A percentile compares a stretch with the other conserved stretches of the same genome.
Conservation (phyloP, 1,139 yeast genomes). For the Taphrina populina region DNA sequence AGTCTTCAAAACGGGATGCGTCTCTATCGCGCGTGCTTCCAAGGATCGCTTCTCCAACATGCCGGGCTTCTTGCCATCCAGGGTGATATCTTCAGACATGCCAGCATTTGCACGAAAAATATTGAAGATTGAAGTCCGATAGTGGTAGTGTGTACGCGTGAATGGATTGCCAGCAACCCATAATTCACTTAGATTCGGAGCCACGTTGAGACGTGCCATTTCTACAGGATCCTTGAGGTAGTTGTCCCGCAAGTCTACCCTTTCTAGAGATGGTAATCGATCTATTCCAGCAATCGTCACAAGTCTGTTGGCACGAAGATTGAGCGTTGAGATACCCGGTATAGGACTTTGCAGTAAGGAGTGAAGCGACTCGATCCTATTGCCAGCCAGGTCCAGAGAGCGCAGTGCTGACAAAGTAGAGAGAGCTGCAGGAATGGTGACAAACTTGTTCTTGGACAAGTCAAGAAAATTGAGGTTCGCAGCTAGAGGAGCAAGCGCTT, state of each 20-base stretch:
- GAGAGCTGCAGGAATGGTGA: slow-evolving; percentile 56
- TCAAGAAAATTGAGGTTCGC: slow-evolving; percentile 57
- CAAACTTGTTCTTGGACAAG: slow-evolving; percentile 56
- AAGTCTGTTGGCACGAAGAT: slow-evolving; percentile 57
- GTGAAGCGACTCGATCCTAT: slow-evolving; percentile 49
- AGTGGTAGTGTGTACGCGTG: slow-evolving; percentile 38
- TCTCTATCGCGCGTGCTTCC: slow-evolving; percentile 37
- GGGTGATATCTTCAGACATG: slow-evolving; percentile 52
- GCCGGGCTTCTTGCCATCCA: slow-evolving; percentile 66
- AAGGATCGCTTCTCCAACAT: slow-evolving; percentile 51
- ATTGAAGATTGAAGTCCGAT: slow-evolving; percentile 42
- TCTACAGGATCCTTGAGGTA: slow-evolving; percentile 47
- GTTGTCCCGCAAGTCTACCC: slow-evolving; percentile 60
- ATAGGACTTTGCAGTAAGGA: slow-evolving; percentile 43
- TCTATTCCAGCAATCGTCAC: slow-evolving; percentile 54
- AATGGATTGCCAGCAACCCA: slow-evolving; percentile 42
- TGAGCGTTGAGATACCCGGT: slow-evolving; percentile 52
- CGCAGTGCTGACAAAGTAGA: slow-evolving; percentile 53
- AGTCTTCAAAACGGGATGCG: slow-evolving; percentile 15
- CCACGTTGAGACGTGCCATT: slow-evolving; percentile 43
- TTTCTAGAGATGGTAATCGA: slow-evolving; percentile 51
- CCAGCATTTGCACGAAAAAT: slow-evolving; percentile 53
- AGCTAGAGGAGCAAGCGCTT: slow-evolving; percentile 53
- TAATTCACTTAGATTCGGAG: slow-evolving; percentile 39
- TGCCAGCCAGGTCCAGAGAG: slow-evolving; percentile 59